Evolutionary conservation across 225 moss, liverwort and hornwort species (phyloP).

Genomic region (Sphagnum tenellum): DNA sequence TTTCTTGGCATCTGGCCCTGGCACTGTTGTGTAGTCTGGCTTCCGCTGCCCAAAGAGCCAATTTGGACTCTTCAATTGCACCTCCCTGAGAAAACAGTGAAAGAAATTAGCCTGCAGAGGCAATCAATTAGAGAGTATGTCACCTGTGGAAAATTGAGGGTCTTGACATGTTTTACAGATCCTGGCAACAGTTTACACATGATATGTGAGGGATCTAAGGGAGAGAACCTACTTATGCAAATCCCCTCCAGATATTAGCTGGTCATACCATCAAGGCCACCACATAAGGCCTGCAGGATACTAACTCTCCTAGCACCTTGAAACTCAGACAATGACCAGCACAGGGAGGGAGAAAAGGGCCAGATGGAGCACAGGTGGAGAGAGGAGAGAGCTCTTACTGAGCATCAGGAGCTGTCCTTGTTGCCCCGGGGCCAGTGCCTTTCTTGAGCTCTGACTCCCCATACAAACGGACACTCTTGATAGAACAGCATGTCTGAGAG

Average conservation of each 20-base stretch:
- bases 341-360: background rate
- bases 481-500: slow-evolving; percentile 35
- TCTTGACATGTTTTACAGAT: too few species aligned
- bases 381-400: slow-evolving; percentile 37
- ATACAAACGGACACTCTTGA: slow-evolving; percentile 53
- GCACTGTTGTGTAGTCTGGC: slow-evolving; percentile 30
- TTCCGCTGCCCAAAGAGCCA: slow-evolving; percentile 82
- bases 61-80: slow-evolving; percentile 76
- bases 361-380: background rate
- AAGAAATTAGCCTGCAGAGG: background rate
- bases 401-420: slow-evolving; percentile 65
- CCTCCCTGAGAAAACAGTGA: slow-evolving; percentile 41
- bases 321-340: background rate
- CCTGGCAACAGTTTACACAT: too few species aligned
- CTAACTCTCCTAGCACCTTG: background rate
- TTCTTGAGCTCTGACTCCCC: slow-evolving; percentile 38
- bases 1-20: slow-evolving; percentile 11
- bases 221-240: too few species aligned
- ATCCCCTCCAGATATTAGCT: background rate
- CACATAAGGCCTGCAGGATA: background rate
- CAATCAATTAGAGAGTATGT: too few species aligned
- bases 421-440: slow-evolving; percentile 21
- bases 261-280: background rate
- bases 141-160: too few species aligned
- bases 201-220: too few species aligned